phyloP scores from a whole-genome alignment of 2,329 filamentous ascomycete genomes.

The Onygenales sp. region DNA sequence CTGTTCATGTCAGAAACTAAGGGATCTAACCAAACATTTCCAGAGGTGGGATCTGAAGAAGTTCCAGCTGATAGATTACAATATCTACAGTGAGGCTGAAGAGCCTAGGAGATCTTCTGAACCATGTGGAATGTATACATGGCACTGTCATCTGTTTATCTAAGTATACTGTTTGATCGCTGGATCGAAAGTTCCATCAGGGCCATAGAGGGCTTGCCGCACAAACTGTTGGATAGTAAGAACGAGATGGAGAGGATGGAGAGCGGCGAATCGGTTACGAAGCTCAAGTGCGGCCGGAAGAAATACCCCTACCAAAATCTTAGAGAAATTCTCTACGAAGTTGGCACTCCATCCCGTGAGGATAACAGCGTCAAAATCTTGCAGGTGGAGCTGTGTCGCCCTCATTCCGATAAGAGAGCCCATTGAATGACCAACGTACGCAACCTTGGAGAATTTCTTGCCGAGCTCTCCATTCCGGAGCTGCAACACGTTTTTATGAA shows the following conservation, averaged over 20 bases:
- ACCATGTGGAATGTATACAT: no score
- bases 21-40: no score
- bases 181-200: constrained; percentile 4
- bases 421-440: constrained; percentile 8
- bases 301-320: neutral
- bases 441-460: constrained; percentile 6
- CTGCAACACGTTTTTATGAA: constrained; percentile 3
- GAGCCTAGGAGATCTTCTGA: no score
- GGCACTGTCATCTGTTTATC: no score
- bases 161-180: neutral
- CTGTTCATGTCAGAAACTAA: no score
- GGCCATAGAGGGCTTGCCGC: constrained; percentile 2
- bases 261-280: neutral
- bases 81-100: no score
- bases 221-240: neutral
- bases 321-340: neutral
- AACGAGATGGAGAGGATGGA: neutral
- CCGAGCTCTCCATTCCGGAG: constrained; percentile 5
- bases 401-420: constrained; percentile 4
- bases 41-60: no score
- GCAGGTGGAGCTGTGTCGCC: constrained; percentile 2
- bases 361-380: constrained; percentile 10
- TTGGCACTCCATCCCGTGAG: constrained; percentile 5
- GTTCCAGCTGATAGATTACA: no score
- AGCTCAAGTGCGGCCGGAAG: constrained; percentile 1